Conservation (phyloP, 75 land plant genomes). For the Picea sitchensis region DNA sequence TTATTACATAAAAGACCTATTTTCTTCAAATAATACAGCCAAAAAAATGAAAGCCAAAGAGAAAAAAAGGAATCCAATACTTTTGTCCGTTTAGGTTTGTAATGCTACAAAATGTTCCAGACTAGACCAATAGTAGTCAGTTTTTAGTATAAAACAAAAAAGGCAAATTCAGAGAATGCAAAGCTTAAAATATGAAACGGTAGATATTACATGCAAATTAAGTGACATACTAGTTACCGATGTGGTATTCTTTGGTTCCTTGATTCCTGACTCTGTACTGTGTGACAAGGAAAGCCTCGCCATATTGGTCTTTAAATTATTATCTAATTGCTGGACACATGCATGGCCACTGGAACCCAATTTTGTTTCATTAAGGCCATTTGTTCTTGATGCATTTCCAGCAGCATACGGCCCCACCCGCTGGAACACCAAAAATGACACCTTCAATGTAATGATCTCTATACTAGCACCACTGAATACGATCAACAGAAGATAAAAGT, state of each 20-base stretch:
- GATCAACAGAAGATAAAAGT: background rate
- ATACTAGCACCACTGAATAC: constrained; percentile 3
- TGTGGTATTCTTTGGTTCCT: constrained; percentile 28
- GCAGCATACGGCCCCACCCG: constrained; percentile 70
- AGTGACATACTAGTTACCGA: constrained; percentile 29
- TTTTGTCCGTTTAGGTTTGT: background rate
- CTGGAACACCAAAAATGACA: constrained; percentile 26
- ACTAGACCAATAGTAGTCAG: background rate
- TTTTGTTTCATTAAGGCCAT: constrained; percentile 34
- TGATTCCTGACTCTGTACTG: constrained; percentile 31
- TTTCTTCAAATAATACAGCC: background rate
- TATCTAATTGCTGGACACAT: constrained; percentile 27
- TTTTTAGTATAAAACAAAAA: background rate
- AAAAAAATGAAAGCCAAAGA: background rate
- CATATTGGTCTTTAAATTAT: constrained; percentile 34
- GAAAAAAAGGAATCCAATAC: background rate
- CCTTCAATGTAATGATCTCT: background rate
- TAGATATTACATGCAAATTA: background rate
- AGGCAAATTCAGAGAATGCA: no score
- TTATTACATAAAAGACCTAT: background rate
- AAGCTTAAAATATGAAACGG: background rate
- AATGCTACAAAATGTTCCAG: background rate
- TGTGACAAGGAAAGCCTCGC: constrained; percentile 45
- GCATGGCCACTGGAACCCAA: constrained; percentile 29
- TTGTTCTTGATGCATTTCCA: constrained; percentile 28